phyloP scores from a whole-genome alignment of 2,329 filamentous ascomycete genomes.

The Fusarium sp. region DNA sequence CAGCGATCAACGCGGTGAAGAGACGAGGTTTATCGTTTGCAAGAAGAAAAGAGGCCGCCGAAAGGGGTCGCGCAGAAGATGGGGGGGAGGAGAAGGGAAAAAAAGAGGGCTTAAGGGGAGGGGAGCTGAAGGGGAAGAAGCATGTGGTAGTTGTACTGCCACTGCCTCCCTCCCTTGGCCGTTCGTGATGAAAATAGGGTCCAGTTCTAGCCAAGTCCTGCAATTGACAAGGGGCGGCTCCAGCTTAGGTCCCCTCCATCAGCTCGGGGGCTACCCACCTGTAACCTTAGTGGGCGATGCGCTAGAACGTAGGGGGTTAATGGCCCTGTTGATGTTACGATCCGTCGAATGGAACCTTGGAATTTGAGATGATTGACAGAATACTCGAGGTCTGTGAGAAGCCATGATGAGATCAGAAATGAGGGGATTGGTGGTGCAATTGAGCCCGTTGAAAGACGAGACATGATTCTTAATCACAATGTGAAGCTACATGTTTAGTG shows the following conservation, averaged over 20 bases:
- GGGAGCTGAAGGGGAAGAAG: constrained; percentile 4
- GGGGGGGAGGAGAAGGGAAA: neutral
- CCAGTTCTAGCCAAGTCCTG: neutral
- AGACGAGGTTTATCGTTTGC: neutral
- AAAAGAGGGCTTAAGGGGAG: neutral
- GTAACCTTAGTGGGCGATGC: constrained; percentile 11
- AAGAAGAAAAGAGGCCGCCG: constrained; percentile 1
- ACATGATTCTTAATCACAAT: neutral
- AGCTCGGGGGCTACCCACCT: neutral
- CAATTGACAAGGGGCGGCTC: neutral
- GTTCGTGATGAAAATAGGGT: neutral
- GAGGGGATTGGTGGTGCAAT: neutral
- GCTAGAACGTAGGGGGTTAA: constrained; percentile 7
- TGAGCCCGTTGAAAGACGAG: neutral
- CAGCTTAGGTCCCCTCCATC: neutral
- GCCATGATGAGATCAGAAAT: neutral
- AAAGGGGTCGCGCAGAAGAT: constrained; percentile 1
- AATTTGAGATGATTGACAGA: neutral
- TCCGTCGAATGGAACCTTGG: neutral
- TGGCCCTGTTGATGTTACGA: neutral
- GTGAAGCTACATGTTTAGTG: neutral
- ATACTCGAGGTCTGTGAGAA: neutral
- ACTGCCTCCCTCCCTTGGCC: neutral
- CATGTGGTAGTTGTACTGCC: constrained; percentile 9
- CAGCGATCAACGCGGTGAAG: constrained; percentile 8